Evolutionary conservation across 2,329 filamentous ascomycete genomes (phyloP).

Genomic region (Leptodontidium sp.): DNA sequence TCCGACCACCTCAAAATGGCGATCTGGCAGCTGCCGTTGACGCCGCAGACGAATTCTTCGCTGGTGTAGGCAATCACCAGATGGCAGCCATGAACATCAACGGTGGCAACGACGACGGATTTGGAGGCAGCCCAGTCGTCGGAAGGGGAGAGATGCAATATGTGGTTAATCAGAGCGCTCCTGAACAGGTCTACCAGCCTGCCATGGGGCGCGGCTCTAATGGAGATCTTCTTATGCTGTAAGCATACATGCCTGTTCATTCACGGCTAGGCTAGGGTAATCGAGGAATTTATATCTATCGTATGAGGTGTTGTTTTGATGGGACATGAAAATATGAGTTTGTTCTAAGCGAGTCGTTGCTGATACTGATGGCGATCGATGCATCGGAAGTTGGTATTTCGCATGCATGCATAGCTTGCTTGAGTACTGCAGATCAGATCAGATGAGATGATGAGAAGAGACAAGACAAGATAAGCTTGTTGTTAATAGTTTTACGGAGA

Average conservation of each 20-base stretch:
- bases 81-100: conserved; percentile 77
- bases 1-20: conserved; percentile 45
- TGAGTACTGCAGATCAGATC: too few relatives aligned
- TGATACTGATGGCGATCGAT: too few relatives aligned
- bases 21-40: conserved; percentile 76
- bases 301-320: conserved; percentile 10
- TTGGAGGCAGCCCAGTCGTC: conserved; percentile 60
- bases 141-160: conserved; percentile 63
- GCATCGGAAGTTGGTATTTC: too few relatives aligned
- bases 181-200: conserved; percentile 78
- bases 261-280: conserved; percentile 1
- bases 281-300: conserved; percentile 7
- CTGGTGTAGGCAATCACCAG: conserved; percentile 75
- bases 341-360: too few relatives aligned
- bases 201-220: conserved; percentile 70
- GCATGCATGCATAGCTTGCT: too few relatives aligned
- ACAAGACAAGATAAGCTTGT: too few relatives aligned
- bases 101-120: conserved; percentile 65
- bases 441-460: too few relatives aligned
- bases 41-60: conserved; percentile 91
- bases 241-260: conserved; percentile 30
- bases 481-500: too few relatives aligned
- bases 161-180: conserved; percentile 84
- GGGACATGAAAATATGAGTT: background rate
- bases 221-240: conserved; percentile 76